phyloP scores from a whole-genome alignment of 1,284 basidiomycete species.

The Boletus semigastroideus region DNA sequence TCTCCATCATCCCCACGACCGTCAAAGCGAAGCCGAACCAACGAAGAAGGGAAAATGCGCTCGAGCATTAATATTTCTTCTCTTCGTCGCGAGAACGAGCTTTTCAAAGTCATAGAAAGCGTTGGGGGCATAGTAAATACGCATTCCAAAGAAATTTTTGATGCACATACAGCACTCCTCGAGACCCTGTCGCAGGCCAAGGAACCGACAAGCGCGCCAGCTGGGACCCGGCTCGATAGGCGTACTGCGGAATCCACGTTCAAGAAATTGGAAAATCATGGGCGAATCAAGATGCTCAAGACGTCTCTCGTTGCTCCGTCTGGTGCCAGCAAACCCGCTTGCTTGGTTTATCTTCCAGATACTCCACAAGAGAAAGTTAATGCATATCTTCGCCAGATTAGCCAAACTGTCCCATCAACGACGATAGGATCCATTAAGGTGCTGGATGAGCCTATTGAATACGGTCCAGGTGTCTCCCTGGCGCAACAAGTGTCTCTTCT shows the following conservation, averaged over 20 bases:
- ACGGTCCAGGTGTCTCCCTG: conserved; percentile 42
- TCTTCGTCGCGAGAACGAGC: conserved; percentile 74
- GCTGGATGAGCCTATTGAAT: conserved; percentile 54
- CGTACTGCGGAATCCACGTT: conserved; percentile 64
- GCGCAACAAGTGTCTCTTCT: conserved; percentile 35
- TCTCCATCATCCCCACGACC: conserved; percentile 11
- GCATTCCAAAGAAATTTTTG: conserved; percentile 65
- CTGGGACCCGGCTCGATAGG: conserved; percentile 70
- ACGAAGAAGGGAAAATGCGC: conserved; percentile 25
- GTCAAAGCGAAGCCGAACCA: conserved; percentile 25
- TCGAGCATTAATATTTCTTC: conserved; percentile 66
- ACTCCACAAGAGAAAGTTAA: conserved; percentile 50
- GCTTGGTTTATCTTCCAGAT: conserved; percentile 60
- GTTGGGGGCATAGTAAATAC: conserved; percentile 65
- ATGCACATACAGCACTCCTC: conserved; percentile 60
- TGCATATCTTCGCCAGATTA: conserved; percentile 52
- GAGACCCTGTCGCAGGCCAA: conserved; percentile 53
- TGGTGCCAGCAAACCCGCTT: conserved; percentile 52
- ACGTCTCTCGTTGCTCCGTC: conserved; percentile 55
- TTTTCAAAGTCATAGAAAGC: conserved; percentile 59
- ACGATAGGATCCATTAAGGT: conserved; percentile 39
- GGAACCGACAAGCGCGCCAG: conserved; percentile 64
- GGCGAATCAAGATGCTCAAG: conserved; percentile 64
- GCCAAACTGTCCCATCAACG: conserved; percentile 37
- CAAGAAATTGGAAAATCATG: conserved; percentile 57